Conservation (phyloP, 2,329 filamentous ascomycete genomes). For the Venturiaceae sp. region DNA sequence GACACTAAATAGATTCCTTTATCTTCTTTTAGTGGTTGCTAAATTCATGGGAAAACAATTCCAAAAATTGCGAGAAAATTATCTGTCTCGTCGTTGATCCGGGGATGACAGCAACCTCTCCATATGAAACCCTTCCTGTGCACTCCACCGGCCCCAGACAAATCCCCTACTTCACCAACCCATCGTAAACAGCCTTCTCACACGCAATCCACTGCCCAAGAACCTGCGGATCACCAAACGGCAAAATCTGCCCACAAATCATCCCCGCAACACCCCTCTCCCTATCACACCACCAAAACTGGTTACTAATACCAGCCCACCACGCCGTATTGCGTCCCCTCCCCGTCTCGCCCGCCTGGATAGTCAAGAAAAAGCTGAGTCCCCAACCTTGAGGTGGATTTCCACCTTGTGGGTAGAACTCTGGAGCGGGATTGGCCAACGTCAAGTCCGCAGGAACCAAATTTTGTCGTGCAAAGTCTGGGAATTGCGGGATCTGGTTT, state of each 20-base stretch:
- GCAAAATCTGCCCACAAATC: conserved; percentile 21
- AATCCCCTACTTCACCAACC: conserved; percentile 14
- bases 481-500: conserved; percentile 50
- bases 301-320: conserved; percentile 52
- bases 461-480: conserved; percentile 38
- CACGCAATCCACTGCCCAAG: conserved; percentile 22
- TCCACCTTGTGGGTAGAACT: conserved; percentile 38
- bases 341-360: conserved; percentile 38
- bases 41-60: no score
- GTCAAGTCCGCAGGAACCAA: conserved; percentile 31
- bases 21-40: no score
- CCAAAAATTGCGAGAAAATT: no score
- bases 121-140: no score
- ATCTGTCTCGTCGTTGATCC: no score
- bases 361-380: conserved; percentile 46
- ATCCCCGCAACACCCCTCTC: conserved; percentile 45
- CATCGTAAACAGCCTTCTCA: conserved; percentile 27
- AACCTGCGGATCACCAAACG: conserved; percentile 24
- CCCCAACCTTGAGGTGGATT: conserved; percentile 56
- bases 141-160: no score
- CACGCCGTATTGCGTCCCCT: conserved; percentile 39
- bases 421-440: conserved; percentile 29
- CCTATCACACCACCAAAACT: conserved; percentile 54
- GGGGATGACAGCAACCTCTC: no score
- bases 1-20: no score